These are phyloP conservation scores for Zanthoxylum bungeanum DNA, from an alignment of 345 rosid genomes.

Conservation along the genomic window DNA sequence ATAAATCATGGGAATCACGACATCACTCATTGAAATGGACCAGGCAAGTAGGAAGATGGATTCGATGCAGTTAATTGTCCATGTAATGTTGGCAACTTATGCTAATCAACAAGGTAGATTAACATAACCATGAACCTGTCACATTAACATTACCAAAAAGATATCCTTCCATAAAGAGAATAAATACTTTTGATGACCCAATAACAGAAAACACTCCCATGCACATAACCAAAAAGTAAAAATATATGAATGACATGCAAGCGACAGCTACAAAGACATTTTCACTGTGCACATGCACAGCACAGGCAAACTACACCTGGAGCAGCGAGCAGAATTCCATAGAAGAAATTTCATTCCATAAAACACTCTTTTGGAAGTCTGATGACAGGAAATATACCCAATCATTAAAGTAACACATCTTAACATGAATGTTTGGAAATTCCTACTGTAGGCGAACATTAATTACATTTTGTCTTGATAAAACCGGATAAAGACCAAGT, in stretches of 20 bases:
- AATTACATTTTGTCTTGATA: no score
- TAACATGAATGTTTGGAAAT: no score
- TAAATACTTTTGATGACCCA: background rate
- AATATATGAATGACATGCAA: background rate
- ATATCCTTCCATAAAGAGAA: background rate
- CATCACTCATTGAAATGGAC: background rate
- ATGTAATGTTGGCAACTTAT: background rate
- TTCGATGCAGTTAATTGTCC: background rate
- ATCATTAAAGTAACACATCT: background rate
- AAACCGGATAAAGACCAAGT: no score
- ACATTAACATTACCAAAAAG: background rate
- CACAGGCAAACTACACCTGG: no score
- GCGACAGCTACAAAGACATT: background rate
- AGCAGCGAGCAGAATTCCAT: background rate
- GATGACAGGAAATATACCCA: background rate
- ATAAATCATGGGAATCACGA: background rate
- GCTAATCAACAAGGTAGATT: background rate
- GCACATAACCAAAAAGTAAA: background rate
- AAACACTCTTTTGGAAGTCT: background rate
- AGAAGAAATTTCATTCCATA: background rate
- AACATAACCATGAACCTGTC: background rate
- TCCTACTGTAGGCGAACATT: no score
- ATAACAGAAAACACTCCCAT: background rate
- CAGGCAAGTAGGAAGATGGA: background rate
- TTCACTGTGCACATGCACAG: background rate